These are phyloP conservation scores for Geranium brycei DNA, from an alignment of 345 rosid species.

Conservation along the genomic window DNA sequence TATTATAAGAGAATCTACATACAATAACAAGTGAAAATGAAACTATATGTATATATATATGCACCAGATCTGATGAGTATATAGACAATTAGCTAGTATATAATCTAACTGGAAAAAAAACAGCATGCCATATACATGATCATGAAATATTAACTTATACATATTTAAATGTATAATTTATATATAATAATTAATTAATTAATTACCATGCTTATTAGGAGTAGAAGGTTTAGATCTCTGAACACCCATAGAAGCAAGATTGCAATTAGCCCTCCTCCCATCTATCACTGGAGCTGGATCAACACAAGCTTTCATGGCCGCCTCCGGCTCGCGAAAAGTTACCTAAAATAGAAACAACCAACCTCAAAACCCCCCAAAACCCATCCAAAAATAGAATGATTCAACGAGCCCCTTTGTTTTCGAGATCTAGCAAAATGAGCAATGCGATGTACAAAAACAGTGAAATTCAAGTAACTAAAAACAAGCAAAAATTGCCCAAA, in stretches of 20 bases:
- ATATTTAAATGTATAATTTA: neutral
- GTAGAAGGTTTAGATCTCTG: constrained; percentile 98
- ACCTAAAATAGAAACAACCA: constrained; percentile 33
- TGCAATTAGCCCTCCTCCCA: constrained; percentile 95
- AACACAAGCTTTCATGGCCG: constrained; percentile 85
- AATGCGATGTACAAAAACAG: too few relatives aligned
- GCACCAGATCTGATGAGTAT: constrained; percentile 18
- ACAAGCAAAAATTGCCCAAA: too few relatives aligned
- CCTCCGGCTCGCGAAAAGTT: constrained; percentile 85
- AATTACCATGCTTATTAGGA: constrained; percentile 56
- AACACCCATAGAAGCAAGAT: constrained; percentile 85
- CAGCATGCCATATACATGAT: neutral
- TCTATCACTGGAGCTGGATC: constrained; percentile 95
- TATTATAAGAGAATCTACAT: too few relatives aligned
- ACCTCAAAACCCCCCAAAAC: constrained; percentile 12
- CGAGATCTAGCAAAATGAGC: too few relatives aligned
- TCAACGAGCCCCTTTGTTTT: too few relatives aligned
- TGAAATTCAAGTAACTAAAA: too few relatives aligned
- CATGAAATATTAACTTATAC: neutral
- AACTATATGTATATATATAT: neutral
- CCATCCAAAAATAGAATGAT: neutral
- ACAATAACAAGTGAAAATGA: too few relatives aligned
- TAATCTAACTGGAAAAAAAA: too few relatives aligned
- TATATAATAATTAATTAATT: too few relatives aligned
- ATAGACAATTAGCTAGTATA: neutral